Evolutionary conservation across 805 yeast genomes (phyloP).

Genomic region (Metschnikowia anglica): DNA sequence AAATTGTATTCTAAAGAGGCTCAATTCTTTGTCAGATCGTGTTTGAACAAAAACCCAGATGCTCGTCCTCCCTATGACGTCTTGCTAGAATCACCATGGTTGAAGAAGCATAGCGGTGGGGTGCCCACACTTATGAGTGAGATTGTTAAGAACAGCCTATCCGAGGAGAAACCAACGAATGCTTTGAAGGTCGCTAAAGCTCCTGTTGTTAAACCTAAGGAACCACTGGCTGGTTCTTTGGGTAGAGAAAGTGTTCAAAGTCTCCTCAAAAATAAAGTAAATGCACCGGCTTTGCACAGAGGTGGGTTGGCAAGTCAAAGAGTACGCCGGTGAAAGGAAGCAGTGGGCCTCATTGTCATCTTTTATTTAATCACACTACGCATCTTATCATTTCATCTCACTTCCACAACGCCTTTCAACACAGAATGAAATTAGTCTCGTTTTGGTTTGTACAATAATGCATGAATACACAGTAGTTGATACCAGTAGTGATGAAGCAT

Average conservation of each 20-base stretch:
- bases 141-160: slow-evolving; percentile 26
- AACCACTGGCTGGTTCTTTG: slow-evolving; percentile 13
- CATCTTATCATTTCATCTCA: no score
- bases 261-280: slow-evolving; percentile 40
- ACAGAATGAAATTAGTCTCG: background rate
- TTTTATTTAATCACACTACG: no score
- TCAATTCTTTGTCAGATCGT: slow-evolving; percentile 71
- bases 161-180: slow-evolving; percentile 10
- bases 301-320: slow-evolving; percentile 34
- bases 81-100: slow-evolving; percentile 82
- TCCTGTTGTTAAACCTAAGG: slow-evolving; percentile 15
- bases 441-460: background rate
- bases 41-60: slow-evolving; percentile 78
- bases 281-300: slow-evolving; percentile 45
- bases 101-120: slow-evolving; percentile 47
- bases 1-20: slow-evolving; percentile 66
- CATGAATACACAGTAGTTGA: background rate
- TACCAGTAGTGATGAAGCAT: background rate
- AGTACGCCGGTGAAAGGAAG: slow-evolving; percentile 13
- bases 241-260: slow-evolving; percentile 38
- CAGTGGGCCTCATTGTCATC: no score
- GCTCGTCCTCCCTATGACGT: slow-evolving; percentile 78
- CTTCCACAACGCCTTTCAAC: no score
- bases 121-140: slow-evolving; percentile 32
- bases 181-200: slow-evolving; percentile 19